Percentiles rank a stretch among this genome's conserved stretches.
Evolutionary conservation across 345 rosid genomes (phyloP).

Genomic region (Nephelium lappaceum): DNA sequence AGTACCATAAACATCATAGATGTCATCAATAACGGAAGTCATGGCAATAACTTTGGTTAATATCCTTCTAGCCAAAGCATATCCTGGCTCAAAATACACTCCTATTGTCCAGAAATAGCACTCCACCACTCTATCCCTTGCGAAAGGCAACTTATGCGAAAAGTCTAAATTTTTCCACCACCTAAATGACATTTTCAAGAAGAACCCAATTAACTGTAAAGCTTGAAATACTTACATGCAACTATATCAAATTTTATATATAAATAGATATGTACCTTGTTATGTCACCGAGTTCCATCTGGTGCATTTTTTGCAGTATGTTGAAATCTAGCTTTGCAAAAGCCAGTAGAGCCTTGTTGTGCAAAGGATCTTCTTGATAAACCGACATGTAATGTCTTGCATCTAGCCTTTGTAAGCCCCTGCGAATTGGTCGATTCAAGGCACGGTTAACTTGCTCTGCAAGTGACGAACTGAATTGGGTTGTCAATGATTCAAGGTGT

Average conservation of each 20-base stretch:
- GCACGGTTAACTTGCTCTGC: conserved; percentile 17
- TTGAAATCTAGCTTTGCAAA: conserved; percentile 40
- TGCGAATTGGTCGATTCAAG: conserved; percentile 8
- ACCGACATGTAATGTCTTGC: conserved; percentile 30
- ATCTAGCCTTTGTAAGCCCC: conserved; percentile 26
- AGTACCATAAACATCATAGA: conserved; percentile 36
- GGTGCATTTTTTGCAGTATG: conserved; percentile 37
- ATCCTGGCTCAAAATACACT: conserved; percentile 24
- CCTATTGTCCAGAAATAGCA: conserved; percentile 33
- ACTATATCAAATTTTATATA: too few species aligned
- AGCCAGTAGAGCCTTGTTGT: conserved; percentile 18
- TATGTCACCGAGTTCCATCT: conserved; percentile 31
- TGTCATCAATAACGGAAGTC: conserved; percentile 22
- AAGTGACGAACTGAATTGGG: neutral
- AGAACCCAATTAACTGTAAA: too few species aligned
- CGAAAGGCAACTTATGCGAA: conserved; percentile 28
- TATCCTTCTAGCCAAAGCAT: conserved; percentile 16
- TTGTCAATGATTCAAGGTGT: conserved; percentile 13
- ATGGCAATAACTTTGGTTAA: conserved; percentile 29
- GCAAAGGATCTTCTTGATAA: conserved; percentile 25
- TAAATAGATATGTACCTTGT: conserved; percentile 18
- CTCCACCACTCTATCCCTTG: conserved; percentile 44
- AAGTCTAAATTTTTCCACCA: conserved; percentile 47
- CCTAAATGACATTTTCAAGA: conserved; percentile 12
- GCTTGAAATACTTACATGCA: too few species aligned